Evolutionary conservation across 768 basidiomycete genomes (phyloP), one percentile per base, ranked within the genome.

Genomic region (Mycena kentingensis): DNA sequence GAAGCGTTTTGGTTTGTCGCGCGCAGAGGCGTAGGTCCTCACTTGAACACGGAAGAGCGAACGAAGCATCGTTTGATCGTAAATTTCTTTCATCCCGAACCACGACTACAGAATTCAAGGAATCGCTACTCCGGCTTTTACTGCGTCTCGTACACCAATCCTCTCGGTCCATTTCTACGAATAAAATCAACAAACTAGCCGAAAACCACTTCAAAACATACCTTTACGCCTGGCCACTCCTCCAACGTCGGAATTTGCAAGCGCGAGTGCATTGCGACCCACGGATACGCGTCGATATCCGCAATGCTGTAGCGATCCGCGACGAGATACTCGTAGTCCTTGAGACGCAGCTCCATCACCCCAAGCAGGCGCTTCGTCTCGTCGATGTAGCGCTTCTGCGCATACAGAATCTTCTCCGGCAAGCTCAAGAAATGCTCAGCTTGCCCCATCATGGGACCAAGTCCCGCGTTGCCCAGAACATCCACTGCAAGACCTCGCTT

Each of bases 351-450:
- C 60, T 81, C 78, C 37, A 82, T 60, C 10, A 82, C 80, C 7
- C 68, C 63, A 59, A 78, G 75, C 13, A 83, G 64, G 2, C 80
- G 70, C 47, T 69, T 70, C 15, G 78, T 74, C 68, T 82, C 81
- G n/a, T 77, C 69, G 16, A 68, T 61, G 64, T 80, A 82, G 15
- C 79, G 62, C 48, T 49, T 45, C 22, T 38, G n/a, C 4, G 53
- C 58, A 15, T 55, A 52, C 2, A 50, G 53, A 36, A 59, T 52
- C 29, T 48, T 15, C 43, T 55, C 36, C 3, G 19, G 12, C 4
- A 27, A 26, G 32, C 44, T 44, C 18, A 32, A n/a, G 53, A 56
- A 56, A 18, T 54, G 52, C 1, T 50, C 54, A 10, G 60, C 46
- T 44, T 43, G n/a, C 26, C 22, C 57, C 52, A 54, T 59, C 57